phyloP scores from a whole-genome alignment of 2,329 filamentous ascomycete genomes.

The Dryadomyces sulphureus region DNA sequence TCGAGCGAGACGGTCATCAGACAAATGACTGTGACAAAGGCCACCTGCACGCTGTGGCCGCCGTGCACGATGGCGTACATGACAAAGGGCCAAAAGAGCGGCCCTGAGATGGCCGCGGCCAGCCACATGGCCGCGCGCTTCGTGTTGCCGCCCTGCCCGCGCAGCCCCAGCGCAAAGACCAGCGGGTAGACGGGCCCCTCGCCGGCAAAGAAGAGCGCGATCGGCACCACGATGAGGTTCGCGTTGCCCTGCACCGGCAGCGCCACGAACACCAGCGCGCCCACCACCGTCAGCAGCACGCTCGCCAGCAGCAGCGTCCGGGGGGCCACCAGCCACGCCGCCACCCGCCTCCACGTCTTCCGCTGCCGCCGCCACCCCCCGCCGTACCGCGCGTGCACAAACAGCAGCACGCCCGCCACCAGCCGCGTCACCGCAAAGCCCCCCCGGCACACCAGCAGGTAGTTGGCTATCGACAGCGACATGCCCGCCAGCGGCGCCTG shows the following conservation, averaged over 20 bases:
- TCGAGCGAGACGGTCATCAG: constrained; percentile 30
- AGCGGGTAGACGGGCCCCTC: constrained; percentile 75
- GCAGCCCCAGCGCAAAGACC: constrained; percentile 64
- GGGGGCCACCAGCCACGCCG: constrained; percentile 46
- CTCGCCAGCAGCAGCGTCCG: constrained; percentile 54
- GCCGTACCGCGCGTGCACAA: constrained; percentile 28
- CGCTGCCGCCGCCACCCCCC: constrained; percentile 43
- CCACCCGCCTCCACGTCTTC: no score
- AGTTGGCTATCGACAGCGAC: constrained; percentile 42
- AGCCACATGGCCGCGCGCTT: constrained; percentile 68
- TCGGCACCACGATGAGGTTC: constrained; percentile 40
- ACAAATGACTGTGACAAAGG: constrained; percentile 48
- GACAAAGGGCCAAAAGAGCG: constrained; percentile 60
- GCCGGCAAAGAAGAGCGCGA: constrained; percentile 62
- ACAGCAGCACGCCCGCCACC: constrained; percentile 49
- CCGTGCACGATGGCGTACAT: constrained; percentile 50
- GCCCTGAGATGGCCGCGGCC: constrained; percentile 60
- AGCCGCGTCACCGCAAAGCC: constrained; percentile 65
- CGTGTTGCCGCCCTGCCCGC: constrained; percentile 65
- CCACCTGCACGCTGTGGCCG: constrained; percentile 45
- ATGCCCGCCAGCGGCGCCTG: constrained; percentile 27
- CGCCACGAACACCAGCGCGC: constrained; percentile 31
- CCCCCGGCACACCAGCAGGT: constrained; percentile 57
- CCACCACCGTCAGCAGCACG: constrained; percentile 44
- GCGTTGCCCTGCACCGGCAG: constrained; percentile 25